phyloP scores from a whole-genome alignment of 208 protist species.

The Wallacemonas sp. region DNA sequence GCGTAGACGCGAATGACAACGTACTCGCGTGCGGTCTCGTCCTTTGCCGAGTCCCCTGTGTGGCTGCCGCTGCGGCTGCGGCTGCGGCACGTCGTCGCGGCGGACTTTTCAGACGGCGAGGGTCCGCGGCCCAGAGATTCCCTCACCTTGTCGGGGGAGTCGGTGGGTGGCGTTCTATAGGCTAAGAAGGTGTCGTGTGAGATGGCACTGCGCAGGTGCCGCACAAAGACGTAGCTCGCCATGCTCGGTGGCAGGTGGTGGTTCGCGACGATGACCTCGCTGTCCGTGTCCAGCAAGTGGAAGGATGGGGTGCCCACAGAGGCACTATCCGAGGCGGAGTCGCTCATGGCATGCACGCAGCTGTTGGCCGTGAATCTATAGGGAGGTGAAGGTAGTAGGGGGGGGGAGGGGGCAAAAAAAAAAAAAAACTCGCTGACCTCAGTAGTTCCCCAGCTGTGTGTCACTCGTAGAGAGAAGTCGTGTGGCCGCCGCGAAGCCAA shows the following conservation, averaged over 20 bases:
- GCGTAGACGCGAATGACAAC: conserved; percentile 67
- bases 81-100: neutral
- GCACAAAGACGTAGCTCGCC: conserved; percentile 51
- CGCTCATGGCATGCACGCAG: neutral
- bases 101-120: neutral
- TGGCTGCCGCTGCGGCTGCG: conserved; percentile 1
- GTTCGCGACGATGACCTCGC: conserved; percentile 12
- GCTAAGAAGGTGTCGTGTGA: conserved; percentile 71
- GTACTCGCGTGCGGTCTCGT: conserved; percentile 1
- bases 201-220: conserved; percentile 36
- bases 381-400: too few relatives aligned
- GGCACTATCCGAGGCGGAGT: neutral
- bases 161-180: neutral
- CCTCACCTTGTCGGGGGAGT: neutral
- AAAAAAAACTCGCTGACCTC: too few relatives aligned
- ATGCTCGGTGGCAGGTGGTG: conserved; percentile 39
- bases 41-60: neutral
- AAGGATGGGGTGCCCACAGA: neutral
- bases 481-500: too few relatives aligned
- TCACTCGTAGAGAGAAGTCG: too few relatives aligned
- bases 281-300: neutral
- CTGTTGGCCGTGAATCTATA: too few relatives aligned
- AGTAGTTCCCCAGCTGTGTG: too few relatives aligned
- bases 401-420: neutral
- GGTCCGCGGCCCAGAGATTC: neutral